Conservation (phyloP, 257 asterid genomes). For the Solanum paucissectum region DNA sequence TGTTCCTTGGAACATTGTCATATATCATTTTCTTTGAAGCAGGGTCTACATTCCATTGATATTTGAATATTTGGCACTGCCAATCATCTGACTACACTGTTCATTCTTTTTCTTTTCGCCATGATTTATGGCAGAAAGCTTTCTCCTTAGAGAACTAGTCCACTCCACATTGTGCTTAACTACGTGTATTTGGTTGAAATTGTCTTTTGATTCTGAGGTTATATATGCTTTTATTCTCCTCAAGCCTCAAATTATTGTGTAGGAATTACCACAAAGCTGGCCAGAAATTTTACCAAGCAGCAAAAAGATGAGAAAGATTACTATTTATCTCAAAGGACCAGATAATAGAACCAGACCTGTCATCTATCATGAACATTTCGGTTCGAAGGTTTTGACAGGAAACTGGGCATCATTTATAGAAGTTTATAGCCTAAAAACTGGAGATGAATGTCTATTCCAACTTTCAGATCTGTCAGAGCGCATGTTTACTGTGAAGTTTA, state of each 20-base stretch:
- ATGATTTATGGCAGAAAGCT: neutral
- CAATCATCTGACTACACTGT: neutral
- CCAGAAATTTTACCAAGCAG: neutral
- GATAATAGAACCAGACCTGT: constrained; percentile 1
- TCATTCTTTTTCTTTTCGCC: neutral
- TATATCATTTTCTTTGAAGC: neutral
- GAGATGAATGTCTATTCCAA: constrained; percentile 6
- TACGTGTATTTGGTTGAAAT: neutral
- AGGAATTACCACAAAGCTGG: constrained; percentile 3
- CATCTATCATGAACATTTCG: neutral
- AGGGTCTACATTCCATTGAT: neutral
- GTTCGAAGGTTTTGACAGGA: neutral
- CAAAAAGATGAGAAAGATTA: neutral
- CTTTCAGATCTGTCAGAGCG: neutral
- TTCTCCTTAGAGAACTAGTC: neutral
- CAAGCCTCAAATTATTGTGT: neutral
- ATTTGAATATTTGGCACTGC: neutral
- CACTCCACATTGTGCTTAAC: neutral
- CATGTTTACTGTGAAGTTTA: neutral
- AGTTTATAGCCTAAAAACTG: neutral
- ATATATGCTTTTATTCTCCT: neutral
- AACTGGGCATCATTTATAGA: constrained; percentile 2
- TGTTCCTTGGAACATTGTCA: neutral
- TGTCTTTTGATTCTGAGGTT: neutral
- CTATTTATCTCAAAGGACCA: constrained; percentile 3